phyloP scores from a whole-genome alignment of 305 asterid species.

The Stenogyne calaminthoides region DNA sequence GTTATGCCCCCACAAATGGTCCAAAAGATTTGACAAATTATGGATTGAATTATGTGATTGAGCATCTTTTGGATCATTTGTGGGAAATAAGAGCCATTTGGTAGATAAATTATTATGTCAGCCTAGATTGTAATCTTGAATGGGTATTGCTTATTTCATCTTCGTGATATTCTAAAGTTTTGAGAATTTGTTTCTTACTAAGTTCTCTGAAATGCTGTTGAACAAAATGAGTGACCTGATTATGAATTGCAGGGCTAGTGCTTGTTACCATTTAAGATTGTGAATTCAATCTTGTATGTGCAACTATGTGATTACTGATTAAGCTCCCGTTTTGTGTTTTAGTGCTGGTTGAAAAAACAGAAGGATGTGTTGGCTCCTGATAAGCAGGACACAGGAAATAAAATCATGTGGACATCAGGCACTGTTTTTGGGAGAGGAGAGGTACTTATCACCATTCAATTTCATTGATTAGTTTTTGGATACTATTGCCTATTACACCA shows the following conservation, averaged over 20 bases:
- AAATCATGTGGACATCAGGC: conserved; percentile 89
- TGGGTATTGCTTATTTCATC: not conserved
- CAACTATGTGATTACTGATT: conserved; percentile 3
- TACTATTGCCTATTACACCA: not conserved
- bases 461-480: conserved; percentile 13
- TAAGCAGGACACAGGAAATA: conserved; percentile 49
- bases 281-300: not conserved
- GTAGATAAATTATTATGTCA: too few species aligned
- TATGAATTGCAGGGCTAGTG: not conserved
- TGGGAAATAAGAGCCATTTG: conserved; percentile 1
- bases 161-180: not conserved
- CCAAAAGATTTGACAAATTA: too few species aligned
- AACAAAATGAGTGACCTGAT: not conserved
- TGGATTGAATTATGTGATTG: too few species aligned
- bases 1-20: too few species aligned
- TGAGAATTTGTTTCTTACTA: not conserved
- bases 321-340: conserved; percentile 17
- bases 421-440: conserved; percentile 81
- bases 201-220: not conserved
- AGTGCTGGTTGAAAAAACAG: conserved; percentile 99
- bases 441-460: conserved; percentile 44
- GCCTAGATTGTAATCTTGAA: not conserved
- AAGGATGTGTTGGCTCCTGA: conserved; percentile 74
- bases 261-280: not conserved
- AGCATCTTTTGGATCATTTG: not conserved